Percentiles rank a stretch among this genome's conserved stretches.
Evolutionary conservation across 352 stramenopile genomes (phyloP).

Genomic region (Phytophthora tentaculata): DNA sequence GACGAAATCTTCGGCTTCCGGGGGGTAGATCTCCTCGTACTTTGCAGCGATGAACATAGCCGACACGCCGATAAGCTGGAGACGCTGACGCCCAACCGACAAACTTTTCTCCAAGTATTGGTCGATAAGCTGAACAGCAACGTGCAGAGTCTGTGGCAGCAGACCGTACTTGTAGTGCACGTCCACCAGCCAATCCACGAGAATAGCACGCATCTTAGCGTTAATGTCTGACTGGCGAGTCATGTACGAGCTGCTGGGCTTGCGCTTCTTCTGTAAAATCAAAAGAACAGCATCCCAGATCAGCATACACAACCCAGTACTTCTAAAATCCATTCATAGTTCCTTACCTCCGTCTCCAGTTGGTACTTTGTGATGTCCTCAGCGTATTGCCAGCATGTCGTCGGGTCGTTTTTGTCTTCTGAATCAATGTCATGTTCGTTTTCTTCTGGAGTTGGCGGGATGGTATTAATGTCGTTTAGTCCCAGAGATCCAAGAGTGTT

Average conservation of each 20-base stretch:
- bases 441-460: slow-evolving; percentile 16
- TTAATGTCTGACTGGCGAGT: slow-evolving; percentile 97
- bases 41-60: slow-evolving; percentile 97
- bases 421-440: slow-evolving; percentile 78
- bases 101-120: slow-evolving; percentile 77
- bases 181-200: slow-evolving; percentile 99
- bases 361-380: slow-evolving; percentile 87
- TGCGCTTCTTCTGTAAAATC: slow-evolving; percentile 56
- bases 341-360: slow-evolving; percentile 60
- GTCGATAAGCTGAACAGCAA: slow-evolving; percentile 87
- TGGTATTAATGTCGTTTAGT: slow-evolving; percentile 35
- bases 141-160: slow-evolving; percentile 81
- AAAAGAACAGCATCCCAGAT: slow-evolving; percentile 11
- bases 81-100: slow-evolving; percentile 76
- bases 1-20: slow-evolving; percentile 94
- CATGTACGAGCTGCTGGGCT: slow-evolving; percentile 78
- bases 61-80: slow-evolving; percentile 97
- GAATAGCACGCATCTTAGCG: slow-evolving; percentile 98
- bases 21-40: slow-evolving; percentile 98
- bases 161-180: slow-evolving; percentile 88
- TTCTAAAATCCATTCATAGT: not conserved
- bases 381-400: slow-evolving; percentile 80
- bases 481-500: slow-evolving; percentile 46
- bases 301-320: not conserved
- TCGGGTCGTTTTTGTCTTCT: slow-evolving; percentile 68